phyloP scores from a whole-genome alignment of 176 grass and related monocot genomes.

The Musa acuminata region DNA sequence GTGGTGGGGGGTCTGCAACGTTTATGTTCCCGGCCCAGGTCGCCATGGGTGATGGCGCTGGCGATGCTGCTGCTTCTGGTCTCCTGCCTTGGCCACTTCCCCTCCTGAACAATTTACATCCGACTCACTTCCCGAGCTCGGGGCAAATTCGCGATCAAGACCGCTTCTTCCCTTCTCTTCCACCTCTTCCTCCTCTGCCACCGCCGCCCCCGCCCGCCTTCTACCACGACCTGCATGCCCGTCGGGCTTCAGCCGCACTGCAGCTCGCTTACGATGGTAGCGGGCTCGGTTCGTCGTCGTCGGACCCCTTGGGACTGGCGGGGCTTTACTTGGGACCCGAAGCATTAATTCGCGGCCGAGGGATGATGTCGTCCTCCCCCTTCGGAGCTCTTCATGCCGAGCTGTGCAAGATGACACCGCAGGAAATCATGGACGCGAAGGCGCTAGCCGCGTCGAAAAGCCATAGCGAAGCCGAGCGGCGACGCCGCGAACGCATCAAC shows the following conservation, averaged over 20 bases:
- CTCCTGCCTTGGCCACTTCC: constrained; percentile 6
- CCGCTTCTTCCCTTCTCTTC: constrained; percentile 55
- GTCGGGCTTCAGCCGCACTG: constrained; percentile 41
- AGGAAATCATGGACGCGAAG: constrained; percentile 94
- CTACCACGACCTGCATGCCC: constrained; percentile 68
- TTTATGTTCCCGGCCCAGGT: background rate
- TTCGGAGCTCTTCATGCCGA: constrained; percentile 70
- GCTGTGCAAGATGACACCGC: constrained; percentile 60
- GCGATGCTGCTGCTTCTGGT: background rate
- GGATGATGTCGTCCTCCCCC: constrained; percentile 50
- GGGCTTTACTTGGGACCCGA: constrained; percentile 67
- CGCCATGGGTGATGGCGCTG: background rate
- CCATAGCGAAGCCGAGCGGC: constrained; percentile 94
- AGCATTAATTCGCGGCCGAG: constrained; percentile 14
- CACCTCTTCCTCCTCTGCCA: constrained; percentile 43
- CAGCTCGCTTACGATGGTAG: constrained; percentile 62
- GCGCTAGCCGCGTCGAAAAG: constrained; percentile 76
- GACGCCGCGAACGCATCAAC: constrained; percentile 82
- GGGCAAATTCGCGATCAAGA: constrained; percentile 16
- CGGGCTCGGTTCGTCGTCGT: constrained; percentile 53
- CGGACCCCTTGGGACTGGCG: constrained; percentile 67
- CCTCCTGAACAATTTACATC: background rate
- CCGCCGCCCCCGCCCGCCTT: constrained; percentile 40
- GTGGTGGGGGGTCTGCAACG: too few relatives aligned
- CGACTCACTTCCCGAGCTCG: background rate